Evolutionary conservation across 1,139 yeast species (phyloP).

Genomic region (Debaryomyces sp.): DNA sequence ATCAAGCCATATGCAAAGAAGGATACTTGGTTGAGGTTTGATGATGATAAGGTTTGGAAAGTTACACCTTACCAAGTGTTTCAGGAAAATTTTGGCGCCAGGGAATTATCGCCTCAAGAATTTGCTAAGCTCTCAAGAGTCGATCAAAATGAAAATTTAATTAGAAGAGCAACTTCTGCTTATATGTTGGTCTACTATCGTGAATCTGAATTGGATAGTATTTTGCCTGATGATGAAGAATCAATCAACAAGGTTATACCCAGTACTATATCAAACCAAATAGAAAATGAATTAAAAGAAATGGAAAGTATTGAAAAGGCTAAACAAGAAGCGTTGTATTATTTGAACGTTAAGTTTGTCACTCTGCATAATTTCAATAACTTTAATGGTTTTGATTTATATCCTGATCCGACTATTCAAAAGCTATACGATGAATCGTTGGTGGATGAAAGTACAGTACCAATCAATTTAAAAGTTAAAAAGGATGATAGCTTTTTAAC

Average conservation of each 20-base stretch:
- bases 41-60: conserved; percentile 91
- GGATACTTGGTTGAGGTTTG: conserved; percentile 86
- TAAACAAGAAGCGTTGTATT: conserved; percentile 78
- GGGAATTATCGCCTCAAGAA: conserved; percentile 51
- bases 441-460: conserved; percentile 50
- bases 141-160: conserved; percentile 64
- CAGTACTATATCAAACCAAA: conserved; percentile 63
- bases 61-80: conserved; percentile 85
- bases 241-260: conserved; percentile 56
- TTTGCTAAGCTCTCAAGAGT: conserved; percentile 53
- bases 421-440: conserved; percentile 52
- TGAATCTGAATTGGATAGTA: conserved; percentile 56
- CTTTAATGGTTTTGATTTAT: conserved; percentile 77
- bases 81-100: conserved; percentile 91
- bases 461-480: conserved; percentile 54
- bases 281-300: conserved; percentile 62
- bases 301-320: conserved; percentile 60
- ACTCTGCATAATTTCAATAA: conserved; percentile 53
- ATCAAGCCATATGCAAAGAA: conserved; percentile 70
- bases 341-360: conserved; percentile 60
- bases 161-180: conserved; percentile 87
- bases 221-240: conserved; percentile 60
- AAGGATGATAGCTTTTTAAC: conserved; percentile 59
- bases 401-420: conserved; percentile 55
- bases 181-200: conserved; percentile 95